Percentiles rank a stretch among this genome's conserved stretches.
phyloP scores from a whole-genome alignment of 1,284 basidiomycete species.

The Volvariella surrecta region DNA sequence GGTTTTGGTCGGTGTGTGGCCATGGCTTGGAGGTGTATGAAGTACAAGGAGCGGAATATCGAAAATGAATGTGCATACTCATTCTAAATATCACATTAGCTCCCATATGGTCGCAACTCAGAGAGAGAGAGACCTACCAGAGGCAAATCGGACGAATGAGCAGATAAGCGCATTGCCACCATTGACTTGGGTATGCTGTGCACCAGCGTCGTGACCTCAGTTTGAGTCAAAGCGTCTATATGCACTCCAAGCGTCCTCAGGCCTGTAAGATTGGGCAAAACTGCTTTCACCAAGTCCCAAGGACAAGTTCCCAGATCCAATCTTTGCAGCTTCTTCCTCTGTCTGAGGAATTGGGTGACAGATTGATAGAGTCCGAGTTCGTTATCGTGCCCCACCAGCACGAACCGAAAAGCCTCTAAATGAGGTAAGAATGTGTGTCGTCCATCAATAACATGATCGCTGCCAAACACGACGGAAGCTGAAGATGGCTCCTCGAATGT shows the following conservation, averaged over 20 bases:
- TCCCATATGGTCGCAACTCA: neutral
- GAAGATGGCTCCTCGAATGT: slow-evolving; percentile 50
- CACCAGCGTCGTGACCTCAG: slow-evolving; percentile 30
- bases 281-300: slow-evolving; percentile 44
- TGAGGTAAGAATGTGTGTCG: slow-evolving; percentile 52
- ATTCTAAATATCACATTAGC: slow-evolving; percentile 25
- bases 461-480: slow-evolving; percentile 52
- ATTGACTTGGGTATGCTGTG: slow-evolving; percentile 37
- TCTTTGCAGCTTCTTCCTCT: slow-evolving; percentile 36
- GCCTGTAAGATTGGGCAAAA: slow-evolving; percentile 40
- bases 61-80: slow-evolving; percentile 40
- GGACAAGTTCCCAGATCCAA: slow-evolving; percentile 57
- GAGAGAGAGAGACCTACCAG: slow-evolving; percentile 31
- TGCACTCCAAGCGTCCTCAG: slow-evolving; percentile 47
- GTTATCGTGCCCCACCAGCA: slow-evolving; percentile 54
- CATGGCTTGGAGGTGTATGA: slow-evolving; percentile 47
- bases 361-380: slow-evolving; percentile 41
- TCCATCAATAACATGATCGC: slow-evolving; percentile 50
- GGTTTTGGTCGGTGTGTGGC: slow-evolving; percentile 43
- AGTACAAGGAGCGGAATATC: slow-evolving; percentile 39
- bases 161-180: slow-evolving; percentile 43
- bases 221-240: slow-evolving; percentile 38
- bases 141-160: slow-evolving; percentile 36
- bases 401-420: slow-evolving; percentile 51
- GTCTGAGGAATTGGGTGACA: slow-evolving; percentile 43